Conservation (phyloP, 1,284 basidiomycete genomes). For the Xerocomus minutiporus region DNA sequence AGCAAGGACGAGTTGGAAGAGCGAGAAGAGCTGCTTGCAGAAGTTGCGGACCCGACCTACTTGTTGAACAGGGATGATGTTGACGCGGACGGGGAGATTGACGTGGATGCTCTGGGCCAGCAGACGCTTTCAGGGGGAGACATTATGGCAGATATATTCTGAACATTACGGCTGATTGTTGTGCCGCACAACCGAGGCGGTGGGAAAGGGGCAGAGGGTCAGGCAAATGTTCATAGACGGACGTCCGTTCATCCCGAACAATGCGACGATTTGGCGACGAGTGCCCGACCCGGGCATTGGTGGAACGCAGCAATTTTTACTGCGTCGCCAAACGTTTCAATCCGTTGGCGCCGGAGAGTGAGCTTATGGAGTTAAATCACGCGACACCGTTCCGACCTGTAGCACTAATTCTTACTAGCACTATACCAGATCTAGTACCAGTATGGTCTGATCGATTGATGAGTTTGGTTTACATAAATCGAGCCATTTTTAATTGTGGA, state of each 20-base stretch:
- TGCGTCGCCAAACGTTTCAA: background rate
- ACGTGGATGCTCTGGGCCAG: slow-evolving; percentile 38
- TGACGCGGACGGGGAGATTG: slow-evolving; percentile 45
- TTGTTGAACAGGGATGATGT: slow-evolving; percentile 37
- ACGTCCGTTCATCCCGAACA: background rate
- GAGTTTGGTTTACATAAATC: background rate
- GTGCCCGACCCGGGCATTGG: background rate
- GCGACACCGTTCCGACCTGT: background rate
- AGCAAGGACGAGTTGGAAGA: slow-evolving; percentile 50
- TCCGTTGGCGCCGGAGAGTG: no score
- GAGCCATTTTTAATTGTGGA: background rate
- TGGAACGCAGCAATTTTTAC: background rate
- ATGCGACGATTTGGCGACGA: background rate
- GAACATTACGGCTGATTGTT: background rate
- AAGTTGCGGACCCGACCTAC: slow-evolving; percentile 53
- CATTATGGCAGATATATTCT: slow-evolving; percentile 33
- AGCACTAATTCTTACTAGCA: background rate
- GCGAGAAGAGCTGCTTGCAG: slow-evolving; percentile 48
- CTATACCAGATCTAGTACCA: background rate
- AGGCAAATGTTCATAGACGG: background rate
- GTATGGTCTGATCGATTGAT: background rate
- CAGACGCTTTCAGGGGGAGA: slow-evolving; percentile 38
- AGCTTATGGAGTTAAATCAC: background rate
- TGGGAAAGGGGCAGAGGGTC: background rate
- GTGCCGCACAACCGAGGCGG: background rate